Evolutionary conservation across 495 filamentous ascomycete genomes (phyloP), one percentile per base, ranked within the genome.

Genomic region (Aspergillus funiculosus): DNA sequence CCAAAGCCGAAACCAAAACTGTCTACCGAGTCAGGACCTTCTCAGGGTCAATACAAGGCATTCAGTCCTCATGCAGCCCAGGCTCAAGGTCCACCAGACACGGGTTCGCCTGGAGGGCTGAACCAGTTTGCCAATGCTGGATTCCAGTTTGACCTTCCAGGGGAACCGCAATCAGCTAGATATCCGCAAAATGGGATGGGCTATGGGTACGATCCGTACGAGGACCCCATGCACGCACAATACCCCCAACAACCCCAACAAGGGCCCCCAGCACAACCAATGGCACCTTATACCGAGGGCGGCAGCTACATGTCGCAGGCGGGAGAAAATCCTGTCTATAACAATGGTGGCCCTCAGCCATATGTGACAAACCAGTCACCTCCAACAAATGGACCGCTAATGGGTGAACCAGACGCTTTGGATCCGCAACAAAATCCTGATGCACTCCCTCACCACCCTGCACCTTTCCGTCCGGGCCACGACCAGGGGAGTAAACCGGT

Each of bases 401-500:
- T 48, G 43, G 53, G 40, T 32, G 44, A 57, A 17, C 48, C 39
- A 2, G 53, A 56, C 7, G 14, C 26, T 1, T 21, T 50, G 15
- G 60, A 56, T 53, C 62, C 41, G 54, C 68, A 55, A 44, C 69
- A 66, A 51, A 72, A 77, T 40, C 73, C 76, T 2, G 83, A 89
- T 59, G 69, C 69, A n/a, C 71, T 94, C 2, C 66, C 88, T 11
- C 73, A 78, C 22, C 92, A 95, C 59, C 89, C 91, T 7, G 69
- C 73, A 4, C 92, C 92, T 8, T 79, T 94, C 37, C 79, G 90
- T 14, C 80, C 86, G 3, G 92, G 90, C 10, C 73, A 84, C 46
- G 80, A 69, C 61, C 78, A 44, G 69, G 71, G 48, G 47, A 54
- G 56, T n/a, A 82, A 80, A 48, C 85, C 88, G 1, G 69, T 82